Base-by-base conservation (phyloP, 257 asterid genomes). In the Phtheirospermum japonicum region DNA sequence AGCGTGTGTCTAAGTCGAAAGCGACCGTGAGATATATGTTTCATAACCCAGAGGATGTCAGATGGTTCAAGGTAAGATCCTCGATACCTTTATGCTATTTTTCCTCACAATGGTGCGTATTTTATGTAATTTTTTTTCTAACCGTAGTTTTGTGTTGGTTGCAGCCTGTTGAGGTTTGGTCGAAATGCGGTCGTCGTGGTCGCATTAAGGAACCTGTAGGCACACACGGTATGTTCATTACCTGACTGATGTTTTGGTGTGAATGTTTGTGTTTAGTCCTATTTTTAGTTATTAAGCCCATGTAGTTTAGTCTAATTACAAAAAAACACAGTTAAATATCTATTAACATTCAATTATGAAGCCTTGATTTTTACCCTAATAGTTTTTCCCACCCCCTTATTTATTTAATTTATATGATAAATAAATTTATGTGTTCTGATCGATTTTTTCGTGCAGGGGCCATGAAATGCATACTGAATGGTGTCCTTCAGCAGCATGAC, bases 151-250 rank as follows among this genome's bases (percentile, higher is more conserved):
- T 13, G 37, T 69, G 50, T 71, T 63, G 34, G 9, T 74, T 72
- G 78, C 88, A 93, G 99, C 97, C 97, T 64, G 94, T 82, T 60
- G 99, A 93, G 77, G 82, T 93, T 50, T 84, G 86, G 94, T 74
- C 99, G 59, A 93, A 93, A 75, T 76, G 85, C 45, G 97, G 99
- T 30, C 91, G 92, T 10, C 96, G 97, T 34, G 97, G 99, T 65
- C 95, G 97, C 64, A 72, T 93, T 60, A 93, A 80, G 83, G 99
- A 93, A 79, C 96, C 99, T 7, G 90, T 89, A 26, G 99, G 99
- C 73, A 93, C 99, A 53, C 99, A 93, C 49, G 99, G 99, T 93
- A 85, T 49, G 77, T 55, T 28, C 48, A 57, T 57, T 61, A 7
- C 67, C 52, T n/a, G n/a, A n/a, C n/a, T n/a, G n/a, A n/a, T n/a